Percentiles rank a stretch among this genome's conserved stretches.
Conservation (phyloP, 169 alveolate species). For the Cryptosporidium canis region DNA sequence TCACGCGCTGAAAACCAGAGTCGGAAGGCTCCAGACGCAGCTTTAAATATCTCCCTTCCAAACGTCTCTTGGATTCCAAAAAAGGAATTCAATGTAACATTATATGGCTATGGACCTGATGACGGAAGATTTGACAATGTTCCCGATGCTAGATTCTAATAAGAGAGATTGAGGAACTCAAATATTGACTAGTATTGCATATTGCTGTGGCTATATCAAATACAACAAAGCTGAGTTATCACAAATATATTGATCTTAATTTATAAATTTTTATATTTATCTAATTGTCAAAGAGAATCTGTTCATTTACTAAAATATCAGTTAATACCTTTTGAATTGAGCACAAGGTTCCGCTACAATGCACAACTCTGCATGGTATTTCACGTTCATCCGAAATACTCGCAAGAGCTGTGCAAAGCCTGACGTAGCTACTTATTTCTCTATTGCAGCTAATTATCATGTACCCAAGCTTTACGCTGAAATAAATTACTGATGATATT, state of each 20-base stretch:
- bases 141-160: constrained; percentile 26
- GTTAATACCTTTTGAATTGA: constrained; percentile 33
- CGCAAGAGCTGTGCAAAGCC: constrained; percentile 33
- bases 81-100: constrained; percentile 49
- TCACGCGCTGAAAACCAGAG: not conserved
- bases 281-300: not conserved
- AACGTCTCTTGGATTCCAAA: constrained; percentile 70
- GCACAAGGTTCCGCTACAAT: constrained; percentile 60
- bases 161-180: not conserved
- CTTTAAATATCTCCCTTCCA: constrained; percentile 34
- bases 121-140: constrained; percentile 68
- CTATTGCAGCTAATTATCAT: constrained; percentile 39
- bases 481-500: constrained; percentile 26
- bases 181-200: no score
- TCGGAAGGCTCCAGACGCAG: constrained; percentile 58
- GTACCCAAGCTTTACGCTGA: constrained; percentile 47
- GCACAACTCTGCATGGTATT: constrained; percentile 44
- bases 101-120: constrained; percentile 60
- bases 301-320: constrained; percentile 26
- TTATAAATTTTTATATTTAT: not conserved
- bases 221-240: not conserved
- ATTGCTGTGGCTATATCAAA: no score
- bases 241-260: constrained; percentile 10
- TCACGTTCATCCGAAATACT: not conserved
- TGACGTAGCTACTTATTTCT: constrained; percentile 38